Percentiles rank a stretch among this genome's conserved stretches.
These are phyloP conservation scores for Calonectria naviculata DNA, from an alignment of 2,329 filamentous ascomycete genomes.

Conservation along the genomic window DNA sequence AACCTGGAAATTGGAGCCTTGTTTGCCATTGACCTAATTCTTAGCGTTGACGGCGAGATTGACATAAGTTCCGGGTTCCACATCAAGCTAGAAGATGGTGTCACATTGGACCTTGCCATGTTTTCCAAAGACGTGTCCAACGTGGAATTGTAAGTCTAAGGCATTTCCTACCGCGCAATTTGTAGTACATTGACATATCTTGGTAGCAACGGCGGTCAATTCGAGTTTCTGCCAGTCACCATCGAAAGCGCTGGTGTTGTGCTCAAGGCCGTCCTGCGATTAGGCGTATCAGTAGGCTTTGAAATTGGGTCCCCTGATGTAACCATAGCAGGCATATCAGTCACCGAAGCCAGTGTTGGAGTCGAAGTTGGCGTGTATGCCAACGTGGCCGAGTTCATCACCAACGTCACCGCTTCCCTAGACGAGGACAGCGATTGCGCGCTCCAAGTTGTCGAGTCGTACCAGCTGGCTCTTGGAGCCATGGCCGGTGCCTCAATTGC, in stretches of 20 bases:
- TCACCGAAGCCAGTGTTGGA: slow-evolving; percentile 51
- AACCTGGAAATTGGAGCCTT: slow-evolving; percentile 58
- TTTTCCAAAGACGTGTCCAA: slow-evolving; percentile 61
- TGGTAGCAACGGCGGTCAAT: slow-evolving; percentile 60
- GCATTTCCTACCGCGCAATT: neutral
- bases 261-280: slow-evolving; percentile 58
- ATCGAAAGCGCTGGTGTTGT: slow-evolving; percentile 54
- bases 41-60: slow-evolving; percentile 58
- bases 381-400: slow-evolving; percentile 64
- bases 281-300: slow-evolving; percentile 59
- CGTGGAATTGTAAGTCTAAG: slow-evolving; percentile 62
- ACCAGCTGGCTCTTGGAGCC: slow-evolving; percentile 64
- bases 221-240: slow-evolving; percentile 67
- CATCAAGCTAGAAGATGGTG: slow-evolving; percentile 62
- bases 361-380: slow-evolving; percentile 61
- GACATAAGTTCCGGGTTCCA: slow-evolving; percentile 66
- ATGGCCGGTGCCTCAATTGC: slow-evolving; percentile 63
- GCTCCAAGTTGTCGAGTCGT: slow-evolving; percentile 59
- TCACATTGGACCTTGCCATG: slow-evolving; percentile 59
- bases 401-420: slow-evolving; percentile 57
- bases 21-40: slow-evolving; percentile 62
- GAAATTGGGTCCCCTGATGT: slow-evolving; percentile 24
- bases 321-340: neutral
- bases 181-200: neutral
- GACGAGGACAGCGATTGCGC: slow-evolving; percentile 53